Evolutionary conservation across 2,329 filamentous ascomycete species (phyloP).

Genomic region (Calonectria naviculata): DNA sequence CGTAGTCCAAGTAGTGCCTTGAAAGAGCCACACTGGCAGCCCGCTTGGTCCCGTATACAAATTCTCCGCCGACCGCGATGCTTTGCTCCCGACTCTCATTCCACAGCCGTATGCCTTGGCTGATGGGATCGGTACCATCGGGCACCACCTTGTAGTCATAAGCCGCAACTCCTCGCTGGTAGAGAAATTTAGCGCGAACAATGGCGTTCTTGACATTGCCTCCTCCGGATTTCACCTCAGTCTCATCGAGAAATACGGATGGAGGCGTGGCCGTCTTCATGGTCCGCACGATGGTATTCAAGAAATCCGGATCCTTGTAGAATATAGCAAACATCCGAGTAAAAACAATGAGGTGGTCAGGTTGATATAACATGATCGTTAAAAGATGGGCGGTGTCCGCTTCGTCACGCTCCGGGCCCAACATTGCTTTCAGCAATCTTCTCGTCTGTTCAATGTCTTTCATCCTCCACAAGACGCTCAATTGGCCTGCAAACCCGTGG

Average conservation of each 20-base stretch:
- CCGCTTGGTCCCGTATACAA: no score
- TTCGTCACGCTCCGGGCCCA: no score
- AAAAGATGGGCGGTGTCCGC: no score
- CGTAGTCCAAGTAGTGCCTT: neutral
- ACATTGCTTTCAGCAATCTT: no score
- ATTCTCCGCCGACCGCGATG: no score
- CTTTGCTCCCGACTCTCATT: neutral
- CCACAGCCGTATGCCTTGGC: neutral
- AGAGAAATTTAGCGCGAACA: neutral
- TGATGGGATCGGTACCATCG: neutral
- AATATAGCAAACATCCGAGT: neutral
- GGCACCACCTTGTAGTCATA: neutral
- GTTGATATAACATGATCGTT: no score
- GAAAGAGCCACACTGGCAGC: neutral
- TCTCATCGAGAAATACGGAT: rapidly evolving
- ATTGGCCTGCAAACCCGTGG: neutral
- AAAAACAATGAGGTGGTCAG: no score
- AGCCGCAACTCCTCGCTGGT: neutral
- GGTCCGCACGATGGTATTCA: neutral
- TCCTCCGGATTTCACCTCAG: no score
- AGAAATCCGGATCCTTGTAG: neutral
- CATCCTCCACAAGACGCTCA: neutral
- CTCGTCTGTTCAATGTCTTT: neutral
- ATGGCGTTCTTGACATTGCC: neutral
- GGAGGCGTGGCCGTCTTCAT: neutral